A percentile compares a stretch with the other conserved stretches of the same genome.
These are phyloP conservation scores for Podospora australis DNA, from an alignment of 495 filamentous ascomycete genomes.

Conservation along the genomic window DNA sequence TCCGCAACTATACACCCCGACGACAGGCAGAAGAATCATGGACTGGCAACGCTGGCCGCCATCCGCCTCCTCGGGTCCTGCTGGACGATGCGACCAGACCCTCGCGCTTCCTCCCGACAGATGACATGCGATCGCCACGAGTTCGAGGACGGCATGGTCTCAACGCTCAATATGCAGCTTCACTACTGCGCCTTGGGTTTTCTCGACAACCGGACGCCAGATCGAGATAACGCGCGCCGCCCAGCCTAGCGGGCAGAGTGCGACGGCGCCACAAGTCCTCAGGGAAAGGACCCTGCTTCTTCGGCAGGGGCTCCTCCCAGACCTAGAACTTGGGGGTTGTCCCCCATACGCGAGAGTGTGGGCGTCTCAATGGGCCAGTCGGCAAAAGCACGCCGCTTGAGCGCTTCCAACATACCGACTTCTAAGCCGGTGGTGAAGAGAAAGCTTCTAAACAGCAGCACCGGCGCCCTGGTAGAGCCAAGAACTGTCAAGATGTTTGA, in stretches of 20 bases:
- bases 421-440: not conserved
- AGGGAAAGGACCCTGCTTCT: no score
- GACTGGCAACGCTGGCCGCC: not conserved
- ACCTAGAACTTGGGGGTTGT: no score
- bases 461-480: not conserved
- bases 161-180: not conserved
- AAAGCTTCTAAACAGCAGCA: not conserved
- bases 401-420: not conserved
- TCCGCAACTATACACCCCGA: no score
- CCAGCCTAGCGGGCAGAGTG: not conserved
- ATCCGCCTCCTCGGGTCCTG: slow-evolving; percentile 1
- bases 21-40: no score
- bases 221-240: no score
- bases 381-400: not conserved
- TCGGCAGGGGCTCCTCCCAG: no score
- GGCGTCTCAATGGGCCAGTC: no score
- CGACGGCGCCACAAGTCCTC: no score
- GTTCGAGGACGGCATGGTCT: not conserved
- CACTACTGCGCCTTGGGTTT: not conserved
- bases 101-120: not conserved
- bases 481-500: not conserved
- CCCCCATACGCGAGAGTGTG: no score
- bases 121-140: no score
- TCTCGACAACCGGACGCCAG: no score
- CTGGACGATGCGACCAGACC: not conserved